Base-by-base conservation (phyloP, 192 early-diverging fungal genomes). In the Dissophora globulifera region DNA sequence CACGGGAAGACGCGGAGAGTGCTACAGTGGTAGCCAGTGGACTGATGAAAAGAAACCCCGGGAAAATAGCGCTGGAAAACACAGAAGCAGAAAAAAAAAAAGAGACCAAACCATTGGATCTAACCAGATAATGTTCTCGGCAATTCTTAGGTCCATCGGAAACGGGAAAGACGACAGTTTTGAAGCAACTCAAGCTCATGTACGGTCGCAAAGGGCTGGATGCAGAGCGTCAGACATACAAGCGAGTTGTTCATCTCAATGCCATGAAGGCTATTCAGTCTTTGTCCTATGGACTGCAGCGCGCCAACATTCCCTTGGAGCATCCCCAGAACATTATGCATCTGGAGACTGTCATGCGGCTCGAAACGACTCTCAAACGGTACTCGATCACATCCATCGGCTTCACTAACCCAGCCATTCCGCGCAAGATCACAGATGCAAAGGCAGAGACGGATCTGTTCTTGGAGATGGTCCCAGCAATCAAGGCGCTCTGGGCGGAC, bases 81-180 rank as follows among this genome's bases (percentile, higher is more conserved):
- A n/a, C n/a, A n/a, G n/a, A n/a, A n/a, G n/a, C n/a, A n/a, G n/a
- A n/a, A n/a, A n/a, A n/a, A n/a, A n/a, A n/a, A n/a, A n/a, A n/a
- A n/a, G n/a, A n/a, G n/a, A n/a, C n/a, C n/a, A n/a, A n/a, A n/a
- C n/a, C n/a, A n/a, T n/a, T n/a, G n/a, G n/a, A n/a, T n/a, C n/a
- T n/a, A n/a, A n/a, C n/a, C n/a, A n/a, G n/a, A n/a, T n/a, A n/a
- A n/a, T n/a, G n/a, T n/a, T n/a, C n/a, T n/a, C n/a, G n/a, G n/a
- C n/a, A n/a, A n/a, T n/a, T n/a, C n/a, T n/a, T 76, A 86, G 86
- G 86, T 53, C 84, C 87, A 40, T 83, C 84, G 17, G 87, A 89
- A 63, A 84, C 84, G n/a, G 87, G 87, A 46, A 89, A 89, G 78
- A 85, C 87, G 8, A 89, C 87, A 13, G 81, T 83, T 12, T 50